A percentile compares a stretch with the other conserved stretches of the same genome.
These are phyloP conservation scores for Solanum lignicaule DNA, from an alignment of 257 asterid genomes.

Conservation along the genomic window DNA sequence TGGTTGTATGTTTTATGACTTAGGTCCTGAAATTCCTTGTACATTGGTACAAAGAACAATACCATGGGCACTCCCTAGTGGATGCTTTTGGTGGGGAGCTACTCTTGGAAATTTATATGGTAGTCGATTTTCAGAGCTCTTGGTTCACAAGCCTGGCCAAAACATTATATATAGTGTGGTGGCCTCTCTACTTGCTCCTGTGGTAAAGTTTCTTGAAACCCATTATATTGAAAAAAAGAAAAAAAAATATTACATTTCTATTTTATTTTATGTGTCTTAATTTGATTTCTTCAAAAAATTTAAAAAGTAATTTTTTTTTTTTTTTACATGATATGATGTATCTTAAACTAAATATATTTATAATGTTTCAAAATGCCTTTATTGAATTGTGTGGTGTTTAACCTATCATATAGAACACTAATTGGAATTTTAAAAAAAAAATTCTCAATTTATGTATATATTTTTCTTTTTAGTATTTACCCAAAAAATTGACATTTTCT, in stretches of 20 bases:
- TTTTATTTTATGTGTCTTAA: background rate
- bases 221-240: background rate
- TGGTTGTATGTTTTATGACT: background rate
- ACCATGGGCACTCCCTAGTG: constrained; percentile 44
- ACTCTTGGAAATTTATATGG: constrained; percentile 17
- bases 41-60: constrained; percentile 40
- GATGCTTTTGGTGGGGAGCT: constrained; percentile 36
- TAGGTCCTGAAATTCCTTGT: constrained; percentile 52
- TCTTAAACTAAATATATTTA: background rate
- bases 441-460: background rate
- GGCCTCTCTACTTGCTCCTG: constrained; percentile 43
- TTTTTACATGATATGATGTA: background rate
- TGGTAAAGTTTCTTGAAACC: constrained; percentile 28
- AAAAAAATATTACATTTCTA: rapidly evolving
- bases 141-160: constrained; percentile 73
- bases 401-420: background rate
- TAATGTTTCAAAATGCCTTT: background rate
- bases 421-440: background rate
- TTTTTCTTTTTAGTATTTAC: background rate
- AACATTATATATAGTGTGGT: constrained; percentile 16
- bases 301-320: too few species aligned
- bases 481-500: background rate
- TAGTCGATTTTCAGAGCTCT: constrained; percentile 48
- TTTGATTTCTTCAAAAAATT: background rate
- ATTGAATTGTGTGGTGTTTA: background rate